Conservation (phyloP, 1,139 yeast species). For the Zygotorulaspora mrakii region DNA sequence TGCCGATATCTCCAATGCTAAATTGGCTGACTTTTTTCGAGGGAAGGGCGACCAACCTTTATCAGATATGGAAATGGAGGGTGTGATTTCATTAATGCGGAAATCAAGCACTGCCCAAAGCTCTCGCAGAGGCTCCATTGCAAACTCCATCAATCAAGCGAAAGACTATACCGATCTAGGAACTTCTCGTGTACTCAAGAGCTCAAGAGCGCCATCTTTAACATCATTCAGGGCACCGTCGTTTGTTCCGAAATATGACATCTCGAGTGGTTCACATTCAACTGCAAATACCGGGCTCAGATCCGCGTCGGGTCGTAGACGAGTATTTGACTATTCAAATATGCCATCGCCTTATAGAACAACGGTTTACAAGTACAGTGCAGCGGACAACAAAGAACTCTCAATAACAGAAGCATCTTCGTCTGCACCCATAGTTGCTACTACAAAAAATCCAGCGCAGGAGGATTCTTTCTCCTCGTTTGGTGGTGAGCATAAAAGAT, state of each 20-base stretch:
- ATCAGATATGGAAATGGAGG: slow-evolving; percentile 76
- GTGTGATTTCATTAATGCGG: slow-evolving; percentile 63
- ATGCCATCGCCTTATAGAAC: slow-evolving; percentile 65
- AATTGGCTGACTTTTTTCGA: slow-evolving; percentile 67
- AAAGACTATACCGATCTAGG: slow-evolving; percentile 10
- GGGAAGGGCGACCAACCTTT: slow-evolving; percentile 73
- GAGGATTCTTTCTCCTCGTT: slow-evolving; percentile 4
- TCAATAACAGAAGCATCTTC: slow-evolving; percentile 4
- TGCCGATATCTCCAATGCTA: slow-evolving; percentile 30
- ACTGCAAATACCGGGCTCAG: slow-evolving; percentile 23
- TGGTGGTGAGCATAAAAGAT: slow-evolving; percentile 23
- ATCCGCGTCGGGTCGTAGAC: slow-evolving; percentile 31
- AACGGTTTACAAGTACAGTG: slow-evolving; percentile 36
- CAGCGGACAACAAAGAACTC: slow-evolving; percentile 20
- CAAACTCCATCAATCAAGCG: slow-evolving; percentile 2
- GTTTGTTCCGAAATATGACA: slow-evolving; percentile 37
- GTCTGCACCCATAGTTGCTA: not conserved
- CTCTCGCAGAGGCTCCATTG: slow-evolving; percentile 19
- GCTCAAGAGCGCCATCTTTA: slow-evolving; percentile 16
- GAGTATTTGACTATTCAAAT: slow-evolving; percentile 57
- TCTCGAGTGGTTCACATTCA: slow-evolving; percentile 16
- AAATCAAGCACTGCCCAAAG: slow-evolving; percentile 32
- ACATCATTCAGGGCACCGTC: slow-evolving; percentile 33
- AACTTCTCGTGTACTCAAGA: slow-evolving; percentile 18
- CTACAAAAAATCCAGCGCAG: slow-evolving; percentile 1